These are phyloP conservation scores for Trichophyton rubrum DNA, from an alignment of 2,329 filamentous ascomycete species.

Conservation along the genomic window DNA sequence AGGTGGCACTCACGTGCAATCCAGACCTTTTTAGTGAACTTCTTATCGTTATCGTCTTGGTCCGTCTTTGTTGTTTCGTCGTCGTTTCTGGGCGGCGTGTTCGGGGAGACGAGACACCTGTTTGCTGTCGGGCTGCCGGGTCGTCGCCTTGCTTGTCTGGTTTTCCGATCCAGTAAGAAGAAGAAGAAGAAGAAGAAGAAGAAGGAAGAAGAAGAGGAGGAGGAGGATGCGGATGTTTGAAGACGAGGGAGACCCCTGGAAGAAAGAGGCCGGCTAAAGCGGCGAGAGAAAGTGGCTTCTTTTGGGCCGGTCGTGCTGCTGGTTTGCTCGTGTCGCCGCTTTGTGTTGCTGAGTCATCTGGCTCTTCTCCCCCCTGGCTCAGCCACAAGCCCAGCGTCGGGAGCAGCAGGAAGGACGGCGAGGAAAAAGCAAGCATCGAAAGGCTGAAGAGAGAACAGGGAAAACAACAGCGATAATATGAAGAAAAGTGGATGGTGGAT, in stretches of 20 bases:
- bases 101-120: not conserved
- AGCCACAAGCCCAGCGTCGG: not conserved
- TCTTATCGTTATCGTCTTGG: not conserved
- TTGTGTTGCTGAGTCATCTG: not conserved
- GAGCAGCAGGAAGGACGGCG: not conserved
- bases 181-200: not conserved
- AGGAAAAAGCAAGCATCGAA: not conserved
- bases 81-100: not conserved
- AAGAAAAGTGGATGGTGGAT: not conserved
- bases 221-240: not conserved
- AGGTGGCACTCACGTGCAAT: slow-evolving; percentile 4
- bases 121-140: too few relatives aligned
- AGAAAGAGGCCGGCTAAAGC: not conserved
- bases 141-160: too few relatives aligned
- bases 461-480: too few relatives aligned
- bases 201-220: not conserved
- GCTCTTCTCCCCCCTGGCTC: not conserved
- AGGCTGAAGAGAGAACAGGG: not conserved
- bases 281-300: not conserved
- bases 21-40: not conserved
- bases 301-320: not conserved
- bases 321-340: not conserved
- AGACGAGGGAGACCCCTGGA: not conserved
- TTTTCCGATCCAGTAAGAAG: not conserved
- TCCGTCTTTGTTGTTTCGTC: not conserved